Conservation (phyloP, 495 filamentous ascomycete genomes). For the Lepraria neglecta region DNA sequence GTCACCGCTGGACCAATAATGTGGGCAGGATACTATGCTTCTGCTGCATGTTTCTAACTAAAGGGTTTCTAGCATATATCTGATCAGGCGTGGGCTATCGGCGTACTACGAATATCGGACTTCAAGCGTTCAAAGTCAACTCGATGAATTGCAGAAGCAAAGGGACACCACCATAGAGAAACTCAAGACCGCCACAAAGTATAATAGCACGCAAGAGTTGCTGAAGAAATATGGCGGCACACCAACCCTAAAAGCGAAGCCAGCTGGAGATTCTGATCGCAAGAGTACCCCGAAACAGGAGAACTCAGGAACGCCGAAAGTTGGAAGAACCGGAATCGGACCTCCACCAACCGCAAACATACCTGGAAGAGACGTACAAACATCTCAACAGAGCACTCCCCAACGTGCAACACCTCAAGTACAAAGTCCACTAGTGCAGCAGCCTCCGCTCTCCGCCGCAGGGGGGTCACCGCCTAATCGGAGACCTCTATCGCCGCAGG, state of each 20-base stretch:
- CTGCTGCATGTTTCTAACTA: background rate
- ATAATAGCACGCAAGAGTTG: constrained; percentile 86
- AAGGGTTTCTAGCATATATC: constrained; percentile 54
- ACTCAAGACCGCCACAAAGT: constrained; percentile 89
- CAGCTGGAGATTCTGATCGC: constrained; percentile 28
- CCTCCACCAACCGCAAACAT: constrained; percentile 91
- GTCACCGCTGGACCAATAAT: constrained; percentile 72
- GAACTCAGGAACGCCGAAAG: constrained; percentile 20
- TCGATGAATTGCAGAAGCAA: constrained; percentile 69
- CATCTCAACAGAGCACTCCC: constrained; percentile 20
- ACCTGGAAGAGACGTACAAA: constrained; percentile 27
- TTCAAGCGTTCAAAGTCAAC: constrained; percentile 53
- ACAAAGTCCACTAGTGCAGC: constrained; percentile 14
- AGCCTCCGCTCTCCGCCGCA: constrained; percentile 20
- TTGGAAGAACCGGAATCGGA: constrained; percentile 52
- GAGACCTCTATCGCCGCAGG: constrained; percentile 19
- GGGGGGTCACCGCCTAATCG: constrained; percentile 20
- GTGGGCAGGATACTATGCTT: constrained; percentile 40
- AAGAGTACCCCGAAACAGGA: constrained; percentile 24
- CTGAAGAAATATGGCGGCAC: constrained; percentile 88
- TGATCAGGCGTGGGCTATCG: constrained; percentile 51
- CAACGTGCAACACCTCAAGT: constrained; percentile 23
- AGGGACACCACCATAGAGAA: constrained; percentile 83
- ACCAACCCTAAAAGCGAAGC: constrained; percentile 36
- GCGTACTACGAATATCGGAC: constrained; percentile 80